Evolutionary conservation across 108 stramenopile species (phyloP).

Genomic region (Hondaea fermentalgiana): DNA sequence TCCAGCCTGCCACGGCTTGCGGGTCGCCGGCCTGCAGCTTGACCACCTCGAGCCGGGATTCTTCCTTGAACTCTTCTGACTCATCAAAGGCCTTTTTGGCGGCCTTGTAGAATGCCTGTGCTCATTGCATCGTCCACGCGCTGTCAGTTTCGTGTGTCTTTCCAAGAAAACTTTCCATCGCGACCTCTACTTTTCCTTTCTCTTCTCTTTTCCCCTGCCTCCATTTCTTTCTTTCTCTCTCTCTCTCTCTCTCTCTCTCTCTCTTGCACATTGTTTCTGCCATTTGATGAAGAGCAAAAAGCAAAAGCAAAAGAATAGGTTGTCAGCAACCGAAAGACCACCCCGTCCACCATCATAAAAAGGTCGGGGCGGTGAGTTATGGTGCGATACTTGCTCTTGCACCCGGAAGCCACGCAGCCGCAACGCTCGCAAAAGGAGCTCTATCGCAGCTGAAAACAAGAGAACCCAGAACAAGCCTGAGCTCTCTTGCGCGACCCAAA

Average conservation of each 20-base stretch:
- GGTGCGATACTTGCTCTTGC: neutral
- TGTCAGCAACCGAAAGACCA: constrained; percentile 4
- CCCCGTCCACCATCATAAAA: neutral
- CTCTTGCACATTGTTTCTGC: neutral
- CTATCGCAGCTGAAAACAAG: neutral
- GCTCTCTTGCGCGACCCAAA: too few species aligned
- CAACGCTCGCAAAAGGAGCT: neutral
- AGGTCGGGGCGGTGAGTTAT: constrained; percentile 2
- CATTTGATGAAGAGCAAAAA: too few species aligned
- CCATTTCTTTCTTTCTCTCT: neutral
- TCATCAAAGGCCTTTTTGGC: constrained; percentile 70
- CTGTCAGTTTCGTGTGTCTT: too few species aligned
- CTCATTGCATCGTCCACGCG: neutral
- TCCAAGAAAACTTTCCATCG: too few species aligned
- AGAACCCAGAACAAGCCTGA: neutral
- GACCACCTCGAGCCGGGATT: constrained; percentile 83
- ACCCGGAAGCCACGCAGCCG: neutral
- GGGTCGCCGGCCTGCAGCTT: constrained; percentile 86
- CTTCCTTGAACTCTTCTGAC: constrained; percentile 87
- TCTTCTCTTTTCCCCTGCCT: neutral
- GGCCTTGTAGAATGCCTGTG: constrained; percentile 81
- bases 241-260: neutral
- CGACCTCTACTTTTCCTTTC: neutral
- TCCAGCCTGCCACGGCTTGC: constrained; percentile 79
- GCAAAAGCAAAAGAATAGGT: neutral